Evolutionary conservation across 345 rosid species (phyloP).

Genomic region (Hibiscus tridactylites): DNA sequence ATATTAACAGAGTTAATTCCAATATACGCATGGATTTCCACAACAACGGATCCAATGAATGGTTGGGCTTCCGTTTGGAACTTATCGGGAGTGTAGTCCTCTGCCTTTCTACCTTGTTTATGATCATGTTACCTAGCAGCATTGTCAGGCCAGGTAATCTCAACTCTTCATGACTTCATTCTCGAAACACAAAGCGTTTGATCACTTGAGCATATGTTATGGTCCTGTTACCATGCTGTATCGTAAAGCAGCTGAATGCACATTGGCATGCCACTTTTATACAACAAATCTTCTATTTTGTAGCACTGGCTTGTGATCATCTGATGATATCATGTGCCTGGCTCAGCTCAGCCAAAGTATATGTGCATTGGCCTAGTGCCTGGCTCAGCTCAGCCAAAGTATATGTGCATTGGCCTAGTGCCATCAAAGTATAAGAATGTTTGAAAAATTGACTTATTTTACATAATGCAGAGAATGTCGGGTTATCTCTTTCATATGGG

Average conservation of each 20-base stretch:
- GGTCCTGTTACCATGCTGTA: not conserved
- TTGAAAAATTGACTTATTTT: conserved; percentile 4
- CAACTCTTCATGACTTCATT: not conserved
- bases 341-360: not conserved
- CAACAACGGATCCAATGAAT: conserved; percentile 84
- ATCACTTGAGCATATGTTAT: not conserved
- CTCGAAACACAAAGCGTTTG: not conserved
- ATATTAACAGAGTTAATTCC: conserved; percentile 54
- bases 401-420: not conserved
- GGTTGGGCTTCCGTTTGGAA: conserved; percentile 85
- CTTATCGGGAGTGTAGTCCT: conserved; percentile 67
- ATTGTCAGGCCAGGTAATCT: conserved; percentile 71
- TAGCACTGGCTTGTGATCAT: not conserved
- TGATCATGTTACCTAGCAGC: conserved; percentile 76
- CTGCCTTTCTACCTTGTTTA: conserved; percentile 64
- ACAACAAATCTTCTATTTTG: not conserved
- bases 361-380: not conserved
- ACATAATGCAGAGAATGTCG: conserved; percentile 60
- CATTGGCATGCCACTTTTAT: not conserved
- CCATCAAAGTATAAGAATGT: not conserved
- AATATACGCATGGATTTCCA: conserved; percentile 87
- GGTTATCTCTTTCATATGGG: conserved; percentile 87
- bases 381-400: not conserved
- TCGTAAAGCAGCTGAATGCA: not conserved
- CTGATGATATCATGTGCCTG: not conserved